Conservation (phyloP, 352 stramenopile genomes). For the Phytophthora ohioensis region DNA sequence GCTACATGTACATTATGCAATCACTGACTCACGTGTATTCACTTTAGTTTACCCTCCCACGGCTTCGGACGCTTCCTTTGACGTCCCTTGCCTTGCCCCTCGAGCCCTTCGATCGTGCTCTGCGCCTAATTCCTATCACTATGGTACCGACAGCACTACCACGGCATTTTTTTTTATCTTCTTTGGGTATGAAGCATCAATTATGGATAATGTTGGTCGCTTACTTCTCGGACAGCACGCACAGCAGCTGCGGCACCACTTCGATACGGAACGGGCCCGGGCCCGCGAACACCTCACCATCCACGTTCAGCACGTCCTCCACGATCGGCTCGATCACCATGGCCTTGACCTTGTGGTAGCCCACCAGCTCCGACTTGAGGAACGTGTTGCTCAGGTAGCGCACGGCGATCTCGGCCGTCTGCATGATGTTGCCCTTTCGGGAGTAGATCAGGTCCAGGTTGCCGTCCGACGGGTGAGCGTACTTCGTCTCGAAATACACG, state of each 20-base stretch:
- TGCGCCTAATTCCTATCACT: constrained; percentile 17
- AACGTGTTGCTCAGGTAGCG: constrained; percentile 68
- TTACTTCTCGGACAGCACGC: constrained; percentile 84
- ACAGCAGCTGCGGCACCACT: constrained; percentile 73
- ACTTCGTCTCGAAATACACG: constrained; percentile 86
- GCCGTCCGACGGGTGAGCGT: constrained; percentile 80
- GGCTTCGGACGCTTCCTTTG: constrained; percentile 23
- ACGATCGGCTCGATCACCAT: constrained; percentile 74
- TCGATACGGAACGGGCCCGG: constrained; percentile 77
- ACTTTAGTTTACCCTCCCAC: constrained; percentile 26
- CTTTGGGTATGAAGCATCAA: constrained; percentile 30
- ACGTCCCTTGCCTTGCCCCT: constrained; percentile 15
- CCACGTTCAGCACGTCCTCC: constrained; percentile 77
- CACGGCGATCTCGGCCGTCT: constrained; percentile 60
- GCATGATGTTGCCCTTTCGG: constrained; percentile 53
- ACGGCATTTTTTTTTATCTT: constrained; percentile 28
- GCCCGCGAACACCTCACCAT: constrained; percentile 74
- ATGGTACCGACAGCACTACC: constrained; percentile 26
- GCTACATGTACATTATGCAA: neutral
- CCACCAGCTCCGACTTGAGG: constrained; percentile 63
- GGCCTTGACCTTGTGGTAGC: constrained; percentile 85
- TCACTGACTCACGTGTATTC: constrained; percentile 31
- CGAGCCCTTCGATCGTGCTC: constrained; percentile 39
- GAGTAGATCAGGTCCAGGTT: constrained; percentile 83
- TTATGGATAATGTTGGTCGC: constrained; percentile 32